A percentile compares a stretch with the other conserved stretches of the same genome.
Conservation (phyloP, 1,139 yeast genomes). For the Yamadazyma diospyri region DNA sequence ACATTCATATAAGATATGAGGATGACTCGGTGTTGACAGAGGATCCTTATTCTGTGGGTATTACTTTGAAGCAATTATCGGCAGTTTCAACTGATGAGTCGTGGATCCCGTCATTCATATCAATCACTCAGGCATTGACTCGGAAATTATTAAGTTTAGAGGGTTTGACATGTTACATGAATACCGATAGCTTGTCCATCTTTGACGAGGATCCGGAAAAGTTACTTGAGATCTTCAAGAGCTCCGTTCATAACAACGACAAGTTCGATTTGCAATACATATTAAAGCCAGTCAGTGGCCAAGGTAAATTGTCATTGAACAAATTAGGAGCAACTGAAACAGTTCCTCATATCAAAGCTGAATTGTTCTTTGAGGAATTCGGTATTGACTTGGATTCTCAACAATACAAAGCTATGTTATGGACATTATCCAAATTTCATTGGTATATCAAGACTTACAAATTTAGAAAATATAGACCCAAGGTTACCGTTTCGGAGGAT, state of each 20-base stretch:
- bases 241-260: constrained; percentile 21
- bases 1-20: constrained; percentile 89
- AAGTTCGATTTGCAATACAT: constrained; percentile 54
- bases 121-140: constrained; percentile 64
- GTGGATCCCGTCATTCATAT: constrained; percentile 85
- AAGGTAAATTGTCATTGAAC: constrained; percentile 77
- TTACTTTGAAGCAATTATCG: constrained; percentile 79
- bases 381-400: constrained; percentile 79
- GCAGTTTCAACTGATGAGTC: constrained; percentile 85
- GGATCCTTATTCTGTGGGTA: constrained; percentile 76
- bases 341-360: constrained; percentile 72
- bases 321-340: constrained; percentile 70
- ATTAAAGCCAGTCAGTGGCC: constrained; percentile 84
- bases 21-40: constrained; percentile 68
- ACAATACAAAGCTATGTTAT: constrained; percentile 78
- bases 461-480: constrained; percentile 71
- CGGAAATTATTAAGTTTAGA: constrained; percentile 76
- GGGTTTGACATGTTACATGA: constrained; percentile 80
- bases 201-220: constrained; percentile 42
- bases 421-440: constrained; percentile 79
- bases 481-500: constrained; percentile 52
- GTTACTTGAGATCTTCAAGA: constrained; percentile 41
- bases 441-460: constrained; percentile 75
- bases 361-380: constrained; percentile 81
- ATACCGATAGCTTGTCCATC: constrained; percentile 59